These are phyloP conservation scores for Xerocomellus intermedius DNA, from an alignment of 768 basidiomycete genomes.

Conservation along the genomic window DNA sequence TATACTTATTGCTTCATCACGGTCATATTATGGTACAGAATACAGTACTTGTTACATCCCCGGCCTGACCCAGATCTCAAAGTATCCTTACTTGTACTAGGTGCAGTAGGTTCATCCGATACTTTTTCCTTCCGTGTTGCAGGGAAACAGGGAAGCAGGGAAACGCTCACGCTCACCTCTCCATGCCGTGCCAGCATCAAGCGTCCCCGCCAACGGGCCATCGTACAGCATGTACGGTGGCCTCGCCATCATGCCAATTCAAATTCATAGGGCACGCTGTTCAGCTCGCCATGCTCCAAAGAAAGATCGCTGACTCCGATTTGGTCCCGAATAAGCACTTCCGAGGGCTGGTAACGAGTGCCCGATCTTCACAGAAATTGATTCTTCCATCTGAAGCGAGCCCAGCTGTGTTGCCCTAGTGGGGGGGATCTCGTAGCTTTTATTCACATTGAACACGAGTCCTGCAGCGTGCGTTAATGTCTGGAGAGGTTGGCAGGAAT, in stretches of 20 bases:
- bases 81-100: too few relatives aligned
- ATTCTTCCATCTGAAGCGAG: neutral
- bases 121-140: too few relatives aligned
- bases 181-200: neutral
- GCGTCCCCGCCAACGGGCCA: neutral
- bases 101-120: too few relatives aligned
- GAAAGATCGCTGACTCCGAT: neutral
- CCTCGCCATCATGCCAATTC: constrained; percentile 13
- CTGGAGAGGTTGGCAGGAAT: constrained; percentile 1
- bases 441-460: neutral
- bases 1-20: neutral
- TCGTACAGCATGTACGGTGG: constrained; percentile 4
- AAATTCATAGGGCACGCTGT: constrained; percentile 13
- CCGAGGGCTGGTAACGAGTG: neutral
- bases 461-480: neutral
- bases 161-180: neutral
- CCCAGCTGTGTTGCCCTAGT: constrained; percentile 1
- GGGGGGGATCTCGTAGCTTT: neutral
- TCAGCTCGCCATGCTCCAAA: constrained; percentile 1
- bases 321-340: neutral
- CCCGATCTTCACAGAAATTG: too few relatives aligned
- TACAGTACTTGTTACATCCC: neutral
- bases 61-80: neutral
- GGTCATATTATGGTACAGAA: neutral
- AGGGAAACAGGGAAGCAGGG: too few relatives aligned